Evolutionary conservation across 176 grass and related monocot species (phyloP).

Genomic region (Echinochloa phyllopogon): DNA sequence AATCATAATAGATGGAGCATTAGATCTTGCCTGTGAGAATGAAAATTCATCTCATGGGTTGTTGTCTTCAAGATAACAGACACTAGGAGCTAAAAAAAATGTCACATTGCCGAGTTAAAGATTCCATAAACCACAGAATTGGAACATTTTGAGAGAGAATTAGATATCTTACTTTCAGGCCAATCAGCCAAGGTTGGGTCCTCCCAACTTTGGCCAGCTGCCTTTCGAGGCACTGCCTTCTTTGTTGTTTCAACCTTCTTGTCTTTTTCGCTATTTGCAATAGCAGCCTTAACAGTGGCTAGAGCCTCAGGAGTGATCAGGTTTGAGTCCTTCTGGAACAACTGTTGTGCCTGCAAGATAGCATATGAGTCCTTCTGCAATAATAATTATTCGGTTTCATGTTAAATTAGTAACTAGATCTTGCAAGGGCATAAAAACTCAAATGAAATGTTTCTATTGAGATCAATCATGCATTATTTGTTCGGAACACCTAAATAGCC

Average conservation of each 20-base stretch:
- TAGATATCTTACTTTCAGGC: conserved; percentile 76
- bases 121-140: conserved; percentile 13
- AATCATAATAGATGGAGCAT: conserved; percentile 15
- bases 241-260: conserved; percentile 60
- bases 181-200: conserved; percentile 77
- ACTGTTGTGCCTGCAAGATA: conserved; percentile 50
- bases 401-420: not conserved
- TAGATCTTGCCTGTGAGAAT: conserved; percentile 39
- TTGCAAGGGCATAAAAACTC: not conserved
- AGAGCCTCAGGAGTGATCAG: conserved; percentile 68
- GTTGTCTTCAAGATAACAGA: conserved; percentile 18
- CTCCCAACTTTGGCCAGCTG: conserved; percentile 84
- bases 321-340: conserved; percentile 74
- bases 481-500: not conserved
- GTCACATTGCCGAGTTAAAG: conserved; percentile 18
- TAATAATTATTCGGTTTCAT: not conserved
- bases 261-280: conserved; percentile 56
- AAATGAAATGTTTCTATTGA: not conserved
- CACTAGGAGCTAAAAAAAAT: not conserved
- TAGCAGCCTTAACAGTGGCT: conserved; percentile 69
- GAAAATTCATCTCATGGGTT: conserved; percentile 21
- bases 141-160: conserved; percentile 6
- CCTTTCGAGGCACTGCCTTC: conserved; percentile 74
- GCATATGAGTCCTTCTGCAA: too few relatives aligned
- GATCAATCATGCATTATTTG: not conserved